Evolutionary conservation across 2,329 filamentous ascomycete species (phyloP), one percentile per base, ranked within the genome.

Genomic region (Rhinocladiella similis): DNA sequence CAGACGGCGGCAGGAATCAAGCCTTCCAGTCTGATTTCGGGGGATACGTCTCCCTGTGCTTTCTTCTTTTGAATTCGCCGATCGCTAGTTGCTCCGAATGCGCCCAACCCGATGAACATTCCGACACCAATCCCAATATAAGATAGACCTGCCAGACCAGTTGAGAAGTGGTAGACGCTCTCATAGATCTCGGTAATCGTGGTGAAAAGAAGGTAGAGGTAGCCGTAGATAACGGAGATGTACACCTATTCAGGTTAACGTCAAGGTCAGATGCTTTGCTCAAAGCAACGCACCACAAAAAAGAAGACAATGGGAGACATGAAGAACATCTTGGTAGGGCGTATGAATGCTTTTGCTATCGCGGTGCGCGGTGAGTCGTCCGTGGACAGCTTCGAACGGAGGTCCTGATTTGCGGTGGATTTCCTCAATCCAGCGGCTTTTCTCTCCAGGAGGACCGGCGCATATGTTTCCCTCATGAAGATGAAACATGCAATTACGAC

Each of bases 81-180:
- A 50, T 81, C 80, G 67, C 77, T 76, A 0, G 77, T 20, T 0
- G 66, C 65, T 0, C 73, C 77, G 5, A 73, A 72, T 0, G 79
- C 25, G 52, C 79, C 75, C 0, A 76, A 72, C 2, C 77, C 82
- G 0, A 79, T 66, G 22, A 85, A 73, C 67, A 85, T 84, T 1
- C 85, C 85, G 0, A 85, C 46, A 1, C 80, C 81, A 51, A 80
- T 75, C 19, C 83, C 79, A 18, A 86, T 76, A 69, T 85, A 86
- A 64, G 85, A 81, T 1, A 86, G 67, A 0, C 81, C 81, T 12
- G 78, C 80, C 4, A 81, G 78, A 53, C 80, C 77, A 1, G 79
- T 69, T 0, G 75, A 74, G 59, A 83, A 72, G 25, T 73, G 63
- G 62, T 87, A 88, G 1, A 83, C 74, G 27, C 87, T 77, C 1